Percentiles rank a stretch among this genome's conserved stretches.
Evolutionary conservation across 768 basidiomycete genomes (phyloP).

Genomic region (Trametes villosa): DNA sequence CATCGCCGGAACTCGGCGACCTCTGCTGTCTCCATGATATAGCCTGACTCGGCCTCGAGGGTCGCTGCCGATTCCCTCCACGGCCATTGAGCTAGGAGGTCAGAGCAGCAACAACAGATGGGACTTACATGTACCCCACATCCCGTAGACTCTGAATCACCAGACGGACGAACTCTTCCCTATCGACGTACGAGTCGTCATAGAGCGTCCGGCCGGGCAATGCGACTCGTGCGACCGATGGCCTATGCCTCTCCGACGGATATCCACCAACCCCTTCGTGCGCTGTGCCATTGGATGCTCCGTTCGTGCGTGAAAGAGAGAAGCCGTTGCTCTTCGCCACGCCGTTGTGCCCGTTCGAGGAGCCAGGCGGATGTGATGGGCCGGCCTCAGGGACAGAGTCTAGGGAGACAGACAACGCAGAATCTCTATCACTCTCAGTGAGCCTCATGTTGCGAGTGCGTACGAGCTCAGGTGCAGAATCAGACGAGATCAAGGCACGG

Average conservation of each 20-base stretch:
- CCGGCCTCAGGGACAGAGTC: slow-evolving; percentile 29
- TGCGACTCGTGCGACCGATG: slow-evolving; percentile 57
- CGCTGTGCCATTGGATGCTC: slow-evolving; percentile 17
- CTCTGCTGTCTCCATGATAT: slow-evolving; percentile 75
- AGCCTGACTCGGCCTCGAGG: slow-evolving; percentile 92
- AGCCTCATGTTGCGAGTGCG: slow-evolving; percentile 27
- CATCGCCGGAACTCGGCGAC: slow-evolving; percentile 82
- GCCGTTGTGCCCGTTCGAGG: slow-evolving; percentile 33
- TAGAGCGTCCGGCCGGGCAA: slow-evolving; percentile 77
- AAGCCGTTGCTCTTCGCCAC: slow-evolving; percentile 31
- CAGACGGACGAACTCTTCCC: slow-evolving; percentile 90
- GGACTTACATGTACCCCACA: slow-evolving; percentile 65
- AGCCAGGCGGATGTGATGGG: slow-evolving; percentile 24
- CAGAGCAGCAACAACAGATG: slow-evolving; percentile 20
- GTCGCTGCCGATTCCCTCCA: slow-evolving; percentile 84
- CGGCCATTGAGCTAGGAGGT: slow-evolving; percentile 3
- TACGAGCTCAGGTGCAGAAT: slow-evolving; percentile 20
- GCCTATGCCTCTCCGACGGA: slow-evolving; percentile 17
- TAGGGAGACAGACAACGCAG: slow-evolving; percentile 29
- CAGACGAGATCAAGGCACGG: slow-evolving; percentile 27
- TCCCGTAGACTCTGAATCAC: slow-evolving; percentile 89
- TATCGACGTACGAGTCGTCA: slow-evolving; percentile 76
- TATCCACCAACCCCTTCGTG: slow-evolving; percentile 20
- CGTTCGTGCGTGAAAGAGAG: slow-evolving; percentile 26
- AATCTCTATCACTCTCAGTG: slow-evolving; percentile 31